Percentiles rank a stretch among this genome's conserved stretches.
Conservation (phyloP, 495 filamentous ascomycete genomes). For the Pyrenopolyporus hunteri region DNA sequence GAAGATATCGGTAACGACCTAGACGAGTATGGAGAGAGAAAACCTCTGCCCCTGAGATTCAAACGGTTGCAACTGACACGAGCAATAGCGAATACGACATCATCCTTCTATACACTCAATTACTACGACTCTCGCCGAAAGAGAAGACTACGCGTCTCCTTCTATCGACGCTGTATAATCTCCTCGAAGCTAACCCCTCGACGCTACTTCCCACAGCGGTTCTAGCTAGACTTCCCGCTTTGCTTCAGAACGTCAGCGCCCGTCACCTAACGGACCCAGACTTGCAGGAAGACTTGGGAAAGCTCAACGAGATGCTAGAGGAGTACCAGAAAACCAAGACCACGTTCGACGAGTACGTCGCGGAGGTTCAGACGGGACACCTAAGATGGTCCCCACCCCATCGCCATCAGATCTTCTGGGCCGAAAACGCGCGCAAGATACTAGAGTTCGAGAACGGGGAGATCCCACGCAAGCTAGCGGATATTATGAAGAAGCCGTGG, state of each 20-base stretch:
- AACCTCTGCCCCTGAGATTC: neutral
- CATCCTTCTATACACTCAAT: constrained; percentile 84
- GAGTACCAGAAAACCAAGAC: constrained; percentile 97
- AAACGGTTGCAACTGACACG: constrained; percentile 23
- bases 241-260: constrained; percentile 77
- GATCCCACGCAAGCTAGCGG: constrained; percentile 80
- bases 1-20: constrained; percentile 81
- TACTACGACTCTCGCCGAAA: constrained; percentile 91
- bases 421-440: constrained; percentile 91
- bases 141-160: constrained; percentile 96
- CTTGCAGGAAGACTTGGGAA: constrained; percentile 81
- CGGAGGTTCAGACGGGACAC: constrained; percentile 86
- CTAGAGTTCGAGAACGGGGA: constrained; percentile 82
- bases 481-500: constrained; percentile 86
- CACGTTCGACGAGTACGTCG: constrained; percentile 94
- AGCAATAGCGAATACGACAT: constrained; percentile 86
- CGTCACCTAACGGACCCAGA: constrained; percentile 90
- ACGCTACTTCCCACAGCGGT: constrained; percentile 82
- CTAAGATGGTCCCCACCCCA: constrained; percentile 96
- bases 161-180: constrained; percentile 85
- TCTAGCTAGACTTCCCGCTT: constrained; percentile 78
- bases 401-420: constrained; percentile 89
- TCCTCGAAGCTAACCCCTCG: constrained; percentile 75
- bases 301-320: constrained; percentile 77
- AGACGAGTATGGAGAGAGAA: constrained; percentile 71